Conservation (phyloP, 306 rosid species). For the Dalbergia oliveri region DNA sequence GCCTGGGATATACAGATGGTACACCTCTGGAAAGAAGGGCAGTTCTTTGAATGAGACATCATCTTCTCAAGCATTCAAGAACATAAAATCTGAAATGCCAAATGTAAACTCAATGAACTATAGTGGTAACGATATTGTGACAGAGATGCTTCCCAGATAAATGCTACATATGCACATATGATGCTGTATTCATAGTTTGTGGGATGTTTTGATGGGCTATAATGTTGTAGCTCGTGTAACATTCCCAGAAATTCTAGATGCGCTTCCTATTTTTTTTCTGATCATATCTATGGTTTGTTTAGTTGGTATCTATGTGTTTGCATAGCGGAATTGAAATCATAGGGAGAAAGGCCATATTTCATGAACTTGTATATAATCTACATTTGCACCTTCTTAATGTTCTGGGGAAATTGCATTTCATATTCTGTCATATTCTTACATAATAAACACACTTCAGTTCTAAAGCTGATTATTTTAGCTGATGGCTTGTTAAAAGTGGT, state of each 20-base stretch:
- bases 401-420: background rate
- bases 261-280: background rate
- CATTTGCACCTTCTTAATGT: background rate
- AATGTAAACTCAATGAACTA: constrained; percentile 39
- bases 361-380: background rate
- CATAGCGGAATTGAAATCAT: constrained; percentile 30
- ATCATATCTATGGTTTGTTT: constrained; percentile 10
- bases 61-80: constrained; percentile 58
- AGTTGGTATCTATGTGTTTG: constrained; percentile 15
- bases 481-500: too few species aligned
- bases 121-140: constrained; percentile 42
- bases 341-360: constrained; percentile 11
- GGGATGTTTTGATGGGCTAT: background rate
- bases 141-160: constrained; percentile 81
- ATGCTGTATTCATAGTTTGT: constrained; percentile 21
- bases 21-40: constrained; percentile 19
- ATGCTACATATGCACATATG: background rate
- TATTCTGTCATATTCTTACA: too few species aligned
- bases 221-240: background rate
- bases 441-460: too few species aligned
- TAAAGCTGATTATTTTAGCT: too few species aligned
- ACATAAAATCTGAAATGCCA: constrained; percentile 42
- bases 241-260: background rate
- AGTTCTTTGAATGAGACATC: constrained; percentile 50
- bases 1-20: constrained; percentile 70